Conservation (phyloP, 768 basidiomycete species). For the Botryobasidium botryosum region DNA sequence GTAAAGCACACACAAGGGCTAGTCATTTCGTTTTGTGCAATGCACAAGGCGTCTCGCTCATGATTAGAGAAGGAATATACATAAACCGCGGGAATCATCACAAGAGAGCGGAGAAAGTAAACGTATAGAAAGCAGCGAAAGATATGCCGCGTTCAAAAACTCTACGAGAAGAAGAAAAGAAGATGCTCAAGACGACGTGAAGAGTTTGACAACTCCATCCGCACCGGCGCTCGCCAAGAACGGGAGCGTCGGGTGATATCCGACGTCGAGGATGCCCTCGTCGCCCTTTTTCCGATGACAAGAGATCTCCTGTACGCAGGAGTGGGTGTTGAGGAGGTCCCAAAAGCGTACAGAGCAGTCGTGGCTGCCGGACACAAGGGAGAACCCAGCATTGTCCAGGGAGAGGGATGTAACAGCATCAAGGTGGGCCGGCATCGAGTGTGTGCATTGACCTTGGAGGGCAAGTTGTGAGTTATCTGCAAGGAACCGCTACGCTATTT, state of each 20-base stretch:
- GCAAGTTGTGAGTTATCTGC: neutral
- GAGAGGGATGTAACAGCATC: constrained; percentile 85
- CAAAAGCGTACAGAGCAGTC: constrained; percentile 92
- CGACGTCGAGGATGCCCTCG: constrained; percentile 81
- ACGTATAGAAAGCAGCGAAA: too few species aligned
- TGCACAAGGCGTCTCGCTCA: too few species aligned
- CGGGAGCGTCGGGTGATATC: constrained; percentile 66
- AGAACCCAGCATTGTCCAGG: constrained; percentile 73
- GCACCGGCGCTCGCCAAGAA: constrained; percentile 92
- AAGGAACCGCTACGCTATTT: constrained; percentile 2
- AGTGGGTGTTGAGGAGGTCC: constrained; percentile 66
- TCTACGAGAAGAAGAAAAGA: too few species aligned
- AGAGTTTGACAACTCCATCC: constrained; percentile 85
- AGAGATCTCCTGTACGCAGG: constrained; percentile 79
- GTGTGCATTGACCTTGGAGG: constrained; percentile 58
- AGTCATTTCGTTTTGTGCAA: too few species aligned
- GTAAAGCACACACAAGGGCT: too few species aligned
- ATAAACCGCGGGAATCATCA: too few species aligned
- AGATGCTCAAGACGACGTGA: too few species aligned
- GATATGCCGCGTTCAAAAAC: too few species aligned
- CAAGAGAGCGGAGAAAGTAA: too few species aligned
- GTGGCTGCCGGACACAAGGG: constrained; percentile 77
- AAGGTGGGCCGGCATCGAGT: constrained; percentile 80
- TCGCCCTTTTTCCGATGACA: constrained; percentile 77
- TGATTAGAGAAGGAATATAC: too few species aligned